Base-by-base conservation (phyloP, 108 stramenopile species). In the Heterococcus sp. region DNA sequence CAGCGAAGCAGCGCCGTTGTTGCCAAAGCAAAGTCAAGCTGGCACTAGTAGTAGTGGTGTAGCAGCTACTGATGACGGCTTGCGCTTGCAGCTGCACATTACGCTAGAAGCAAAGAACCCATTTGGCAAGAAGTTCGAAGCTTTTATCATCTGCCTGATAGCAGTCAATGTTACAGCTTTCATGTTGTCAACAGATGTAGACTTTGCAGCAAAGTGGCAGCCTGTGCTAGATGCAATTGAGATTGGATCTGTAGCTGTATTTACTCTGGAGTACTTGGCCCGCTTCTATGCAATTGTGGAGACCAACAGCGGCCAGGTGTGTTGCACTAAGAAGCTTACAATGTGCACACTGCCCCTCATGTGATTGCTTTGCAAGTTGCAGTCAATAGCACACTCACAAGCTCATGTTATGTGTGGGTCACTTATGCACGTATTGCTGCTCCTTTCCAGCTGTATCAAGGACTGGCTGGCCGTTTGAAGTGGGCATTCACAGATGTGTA, bases 81-180 rank as follows among this genome's bases (percentile, higher is more conserved):
- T 73, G 37, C 71, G 78, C 26, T 32, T 70, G 32, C 35, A 80
- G 64, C 77, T 92, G 75, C 89, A 86, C 72, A 73, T 73, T 35
- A 92, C 94, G 71, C 85, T 95, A 40, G 94, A 93, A 78, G 93
- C 92, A 68, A 83, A 84, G 71, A 92, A 92, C 26, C 75, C 88
- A 39, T 38, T 70, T 5, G 94, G 94, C 32, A 76, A 79, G 37
- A 14, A 76, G 21, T 93, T 94, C 83, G 94, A 95, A 87, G 63
- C 68, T 33, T 86, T 93, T 87, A 93, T 91, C 71, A 88, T 95
- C 33, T 32, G 85, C 29, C 88, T 95, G 32, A 95, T 95, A 87
- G 73, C 92, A 5, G 64, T 92, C 68, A 93, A 92, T 58, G 92
- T 95, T 37, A 8, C 86, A 32, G 89, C 91, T 72, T 94, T 94